phyloP scores from a whole-genome alignment of 2,329 filamentous ascomycete genomes.

The Ophiostoma quercus region DNA sequence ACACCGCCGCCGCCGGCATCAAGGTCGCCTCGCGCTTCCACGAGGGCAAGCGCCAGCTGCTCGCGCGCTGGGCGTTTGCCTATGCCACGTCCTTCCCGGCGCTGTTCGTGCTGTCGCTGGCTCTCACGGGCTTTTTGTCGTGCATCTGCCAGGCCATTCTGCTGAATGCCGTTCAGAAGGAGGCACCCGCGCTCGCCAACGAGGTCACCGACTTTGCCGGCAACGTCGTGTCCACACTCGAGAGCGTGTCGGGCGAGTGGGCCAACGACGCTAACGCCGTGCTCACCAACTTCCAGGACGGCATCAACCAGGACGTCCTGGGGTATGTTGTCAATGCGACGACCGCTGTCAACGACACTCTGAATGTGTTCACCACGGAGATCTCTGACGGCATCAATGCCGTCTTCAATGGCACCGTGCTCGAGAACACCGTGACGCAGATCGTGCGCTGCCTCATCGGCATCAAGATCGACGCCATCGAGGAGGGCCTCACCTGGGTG shows the following conservation, averaged over 20 bases:
- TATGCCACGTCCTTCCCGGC: constrained; percentile 83
- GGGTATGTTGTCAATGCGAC: constrained; percentile 85
- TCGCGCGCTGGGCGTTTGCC: constrained; percentile 76
- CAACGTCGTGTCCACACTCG: constrained; percentile 66
- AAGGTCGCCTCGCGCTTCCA: constrained; percentile 57
- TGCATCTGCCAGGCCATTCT: constrained; percentile 79
- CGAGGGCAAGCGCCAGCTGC: constrained; percentile 59
- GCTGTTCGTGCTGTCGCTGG: constrained; percentile 79
- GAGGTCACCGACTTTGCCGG: constrained; percentile 76
- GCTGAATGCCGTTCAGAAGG: constrained; percentile 65
- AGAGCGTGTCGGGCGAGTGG: constrained; percentile 71
- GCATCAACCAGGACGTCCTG: constrained; percentile 80
- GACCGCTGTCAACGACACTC: constrained; percentile 72
- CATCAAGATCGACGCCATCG: constrained; percentile 76
- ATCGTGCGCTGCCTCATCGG: constrained; percentile 83
- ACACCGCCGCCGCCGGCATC: constrained; percentile 67
- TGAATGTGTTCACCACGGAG: constrained; percentile 73
- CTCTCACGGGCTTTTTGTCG: constrained; percentile 72
- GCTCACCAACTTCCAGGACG: constrained; percentile 48
- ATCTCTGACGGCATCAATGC: constrained; percentile 68
- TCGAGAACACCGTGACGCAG: constrained; percentile 71
- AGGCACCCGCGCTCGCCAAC: constrained; percentile 67
- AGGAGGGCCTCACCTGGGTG: constrained; percentile 91
- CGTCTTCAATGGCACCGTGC: constrained; percentile 76
- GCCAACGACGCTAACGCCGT: constrained; percentile 68